phyloP scores from a whole-genome alignment of 2,329 filamentous ascomycete species.

The Lasiodiplodia hormozganensis region DNA sequence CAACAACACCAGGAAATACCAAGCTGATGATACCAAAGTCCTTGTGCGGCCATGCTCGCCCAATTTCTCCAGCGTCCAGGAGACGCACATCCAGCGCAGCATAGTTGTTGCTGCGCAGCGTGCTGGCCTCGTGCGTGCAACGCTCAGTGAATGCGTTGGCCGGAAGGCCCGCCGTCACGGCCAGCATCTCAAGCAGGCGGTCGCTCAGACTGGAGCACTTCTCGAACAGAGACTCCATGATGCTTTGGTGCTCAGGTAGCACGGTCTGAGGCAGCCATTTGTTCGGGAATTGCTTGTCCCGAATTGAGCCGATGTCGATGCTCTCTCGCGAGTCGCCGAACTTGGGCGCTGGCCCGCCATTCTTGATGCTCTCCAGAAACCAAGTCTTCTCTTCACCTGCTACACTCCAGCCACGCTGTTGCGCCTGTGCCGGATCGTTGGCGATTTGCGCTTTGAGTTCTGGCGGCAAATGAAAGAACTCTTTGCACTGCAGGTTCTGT shows the following conservation, averaged over 20 bases:
- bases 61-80: neutral
- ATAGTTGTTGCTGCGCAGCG: slow-evolving; percentile 1
- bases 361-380: neutral
- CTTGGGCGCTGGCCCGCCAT: neutral
- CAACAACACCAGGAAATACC: neutral
- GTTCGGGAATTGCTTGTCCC: neutral
- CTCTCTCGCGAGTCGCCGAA: neutral
- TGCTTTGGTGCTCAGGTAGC: neutral
- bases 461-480: neutral
- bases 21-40: neutral
- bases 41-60: neutral
- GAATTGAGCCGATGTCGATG: neutral
- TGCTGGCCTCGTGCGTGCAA: slow-evolving; percentile 1
- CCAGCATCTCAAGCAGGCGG: neutral
- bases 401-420: neutral
- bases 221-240: neutral
- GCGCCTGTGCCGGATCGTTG: neutral
- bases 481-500: neutral
- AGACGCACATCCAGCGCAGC: neutral
- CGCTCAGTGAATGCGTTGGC: neutral
- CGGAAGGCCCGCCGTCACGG: neutral
- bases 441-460: neutral
- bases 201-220: neutral
- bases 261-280: neutral
- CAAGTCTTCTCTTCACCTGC: neutral